Evolutionary conservation across 2,329 filamentous ascomycete genomes (phyloP), one percentile per base, ranked within the genome.

Genomic region (Lomentospora prolificans): DNA sequence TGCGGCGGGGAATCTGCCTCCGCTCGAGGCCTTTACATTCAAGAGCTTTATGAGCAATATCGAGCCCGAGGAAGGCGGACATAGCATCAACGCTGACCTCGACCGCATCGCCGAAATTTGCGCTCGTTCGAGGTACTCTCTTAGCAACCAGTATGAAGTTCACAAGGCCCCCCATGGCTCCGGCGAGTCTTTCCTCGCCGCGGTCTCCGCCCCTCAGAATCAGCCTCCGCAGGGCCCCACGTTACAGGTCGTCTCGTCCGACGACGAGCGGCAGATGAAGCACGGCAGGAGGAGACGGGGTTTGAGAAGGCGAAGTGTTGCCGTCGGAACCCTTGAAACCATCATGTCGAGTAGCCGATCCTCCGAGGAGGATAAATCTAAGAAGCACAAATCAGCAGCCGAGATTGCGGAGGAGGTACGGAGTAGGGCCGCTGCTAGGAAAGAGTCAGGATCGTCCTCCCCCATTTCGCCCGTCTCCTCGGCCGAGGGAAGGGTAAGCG

Each of bases 21-120:
- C 82, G 0, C 67, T 84, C 14, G 81, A 84, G 59, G 82, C 81
- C 10, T 86, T 85, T 61, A 81, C 75, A 55, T 85, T 85, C 70
- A 84, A 81, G 64, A 80, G 77, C 59, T 83, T 85, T 63, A 77
- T 86, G 72, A 75, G 76, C 53, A 77, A 79, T 57, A 72, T 81
- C 51, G 73, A 79, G 58, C 69, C 70, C 1, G 69, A 73, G 52
- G 70, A 70, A 53, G 64, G 63, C 3, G 68, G 67, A 4, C 69
- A 68, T 51, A 74, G 78, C 57, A 80, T 85, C 58, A 73, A 74
- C 53, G 72, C 80, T 10, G 80, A 84, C 62, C 69, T 86, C 52
- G 81, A 85, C 59, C 76, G 80, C 41, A 85, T 86, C 62, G 82
- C 82, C 9, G 82, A 85, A 65, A 85, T 86, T 30, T 86, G 82